Evolutionary conservation across 106 monocot genomes (phyloP).

Genomic region (Dendrobium officinale): DNA sequence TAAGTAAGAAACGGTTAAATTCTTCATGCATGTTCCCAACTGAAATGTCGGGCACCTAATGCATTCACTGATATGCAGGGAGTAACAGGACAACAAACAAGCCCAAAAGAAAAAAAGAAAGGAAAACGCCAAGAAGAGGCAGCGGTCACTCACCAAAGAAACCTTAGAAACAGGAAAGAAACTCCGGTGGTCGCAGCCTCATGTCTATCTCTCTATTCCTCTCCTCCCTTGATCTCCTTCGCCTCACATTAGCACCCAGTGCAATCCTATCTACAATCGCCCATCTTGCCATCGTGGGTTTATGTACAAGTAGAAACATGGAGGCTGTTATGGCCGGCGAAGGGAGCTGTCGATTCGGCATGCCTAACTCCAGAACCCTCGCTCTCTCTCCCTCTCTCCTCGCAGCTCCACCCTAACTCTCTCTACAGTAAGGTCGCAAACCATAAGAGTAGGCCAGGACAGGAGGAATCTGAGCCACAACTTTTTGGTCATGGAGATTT

Average conservation of each 20-base stretch:
- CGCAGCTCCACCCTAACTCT: constrained; percentile 4
- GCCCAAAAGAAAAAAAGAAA: neutral
- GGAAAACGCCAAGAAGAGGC: neutral
- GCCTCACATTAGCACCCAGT: neutral
- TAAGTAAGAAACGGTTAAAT: neutral
- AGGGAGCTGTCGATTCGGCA: constrained; percentile 11
- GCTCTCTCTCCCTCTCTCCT: neutral
- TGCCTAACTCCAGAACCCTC: constrained; percentile 10
- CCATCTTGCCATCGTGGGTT: neutral
- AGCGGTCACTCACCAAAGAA: neutral
- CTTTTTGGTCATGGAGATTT: constrained; percentile 20
- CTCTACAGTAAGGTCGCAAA: constrained; percentile 3
- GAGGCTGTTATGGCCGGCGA: constrained; percentile 6
- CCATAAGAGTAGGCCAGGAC: constrained; percentile 16
- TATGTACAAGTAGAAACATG: constrained; percentile 11
- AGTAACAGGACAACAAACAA: neutral
- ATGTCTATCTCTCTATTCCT: neutral
- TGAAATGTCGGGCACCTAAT: constrained; percentile 14
- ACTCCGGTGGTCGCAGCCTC: constrained; percentile 2
- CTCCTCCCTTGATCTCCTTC: neutral
- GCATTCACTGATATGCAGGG: neutral
- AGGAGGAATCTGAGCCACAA: constrained; percentile 67
- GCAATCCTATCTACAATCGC: neutral
- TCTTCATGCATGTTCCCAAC: constrained; percentile 37
- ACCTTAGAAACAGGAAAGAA: neutral